Base-by-base conservation (phyloP, 1,139 yeast genomes). In the Barnettozyma hawaiiensis region DNA sequence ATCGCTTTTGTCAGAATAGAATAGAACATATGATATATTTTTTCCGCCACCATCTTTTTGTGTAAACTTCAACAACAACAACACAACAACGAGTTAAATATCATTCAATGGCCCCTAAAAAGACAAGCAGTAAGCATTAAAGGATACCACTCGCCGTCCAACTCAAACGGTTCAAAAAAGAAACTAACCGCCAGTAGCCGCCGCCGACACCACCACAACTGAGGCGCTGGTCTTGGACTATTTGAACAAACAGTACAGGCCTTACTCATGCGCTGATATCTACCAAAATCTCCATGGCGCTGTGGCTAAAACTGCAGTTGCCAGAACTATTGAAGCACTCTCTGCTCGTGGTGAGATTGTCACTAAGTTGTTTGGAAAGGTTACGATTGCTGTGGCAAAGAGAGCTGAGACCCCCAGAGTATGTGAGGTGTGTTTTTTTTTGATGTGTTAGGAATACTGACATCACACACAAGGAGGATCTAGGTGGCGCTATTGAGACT, bases 231-330 rank as follows among this genome's bases (percentile, higher is more conserved):
- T 63, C 21, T 44, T 58, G 23, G 54, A 54, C 5, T 68, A 68
- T 48, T 54, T 70, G 57, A 49, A 55, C 40, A 47, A 50, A 4
- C 69, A 63, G 52, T 69, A 69, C 53, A 60, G 69, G 39, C 73
- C 71, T 9, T 64, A 66, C 44, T 63, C 70, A 2, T 59, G 62
- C 4, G 57, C 58, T 19, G 72, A 68, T 48, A 58, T 68, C 34
- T 49, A 59, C 29, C 59, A 61, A 38, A 68, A 68, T 47, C 50
- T 68, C 36, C 70, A 66, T 42, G 63, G 62, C 16, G 48, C 55
- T 9, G 37, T 64, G 3, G 47, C 59, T 5, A 66, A 65, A 42
- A 35, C 61, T 1, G 58, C 53, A 6, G 59, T 63, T 28, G 44
- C 48, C 5, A 59, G 55, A 29, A 58, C 63, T 2, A 40, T 68